Conservation (phyloP, 2,329 filamentous ascomycete species). For the Mycosphaerella sp. region DNA sequence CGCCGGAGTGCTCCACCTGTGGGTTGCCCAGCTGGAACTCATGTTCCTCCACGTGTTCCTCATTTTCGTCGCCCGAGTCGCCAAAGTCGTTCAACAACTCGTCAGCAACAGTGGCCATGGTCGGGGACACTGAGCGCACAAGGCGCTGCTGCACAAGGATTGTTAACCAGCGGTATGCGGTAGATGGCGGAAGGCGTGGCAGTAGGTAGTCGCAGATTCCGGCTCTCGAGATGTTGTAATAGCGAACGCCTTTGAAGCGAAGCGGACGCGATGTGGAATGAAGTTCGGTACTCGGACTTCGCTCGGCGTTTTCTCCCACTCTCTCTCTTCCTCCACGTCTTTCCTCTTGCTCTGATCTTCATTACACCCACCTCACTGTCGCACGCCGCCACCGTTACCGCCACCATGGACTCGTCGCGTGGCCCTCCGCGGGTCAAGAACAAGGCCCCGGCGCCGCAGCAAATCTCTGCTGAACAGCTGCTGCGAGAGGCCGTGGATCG, state of each 20-base stretch:
- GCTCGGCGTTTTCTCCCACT: neutral
- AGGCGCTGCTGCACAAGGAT: neutral
- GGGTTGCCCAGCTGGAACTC: slow-evolving; percentile 12
- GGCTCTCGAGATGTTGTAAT: neutral
- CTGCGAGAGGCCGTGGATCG: slow-evolving; percentile 95
- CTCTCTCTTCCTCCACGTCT: neutral
- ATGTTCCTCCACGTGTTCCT: slow-evolving; percentile 40
- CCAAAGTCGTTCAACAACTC: slow-evolving; percentile 90
- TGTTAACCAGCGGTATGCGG: neutral
- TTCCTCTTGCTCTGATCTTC: neutral
- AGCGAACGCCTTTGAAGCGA: neutral
- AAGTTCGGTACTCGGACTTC: too few relatives aligned
- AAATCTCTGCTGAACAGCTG: slow-evolving; percentile 96
- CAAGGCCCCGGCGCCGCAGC: slow-evolving; percentile 75
- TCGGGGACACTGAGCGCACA: slow-evolving; percentile 16
- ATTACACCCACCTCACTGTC: neutral
- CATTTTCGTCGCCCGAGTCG: slow-evolving; percentile 72
- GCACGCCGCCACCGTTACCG: neutral
- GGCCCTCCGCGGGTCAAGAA: slow-evolving; percentile 97
- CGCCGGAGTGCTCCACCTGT: slow-evolving; percentile 36
- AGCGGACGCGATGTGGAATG: too few relatives aligned
- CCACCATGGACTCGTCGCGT: slow-evolving; percentile 74
- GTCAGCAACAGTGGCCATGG: slow-evolving; percentile 85
- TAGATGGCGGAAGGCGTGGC: neutral
- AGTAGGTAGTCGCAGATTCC: too few relatives aligned